phyloP scores from a whole-genome alignment of 345 rosid genomes.

The Triadica sebifera region DNA sequence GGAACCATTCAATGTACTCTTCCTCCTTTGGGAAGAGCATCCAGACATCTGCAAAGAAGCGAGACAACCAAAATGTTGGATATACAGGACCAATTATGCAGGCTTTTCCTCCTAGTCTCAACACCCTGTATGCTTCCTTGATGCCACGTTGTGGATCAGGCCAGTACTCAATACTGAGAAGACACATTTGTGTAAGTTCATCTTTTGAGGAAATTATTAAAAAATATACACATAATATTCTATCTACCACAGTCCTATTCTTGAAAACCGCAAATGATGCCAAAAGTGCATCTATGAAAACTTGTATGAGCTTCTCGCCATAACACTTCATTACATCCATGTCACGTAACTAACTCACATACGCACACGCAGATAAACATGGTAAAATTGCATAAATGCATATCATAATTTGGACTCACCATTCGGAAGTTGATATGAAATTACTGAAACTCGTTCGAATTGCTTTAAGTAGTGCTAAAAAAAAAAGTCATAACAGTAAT shows the following conservation, averaged over 20 bases:
- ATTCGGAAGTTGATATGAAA: not conserved
- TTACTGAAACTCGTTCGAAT: constrained; percentile 6
- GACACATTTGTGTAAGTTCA: constrained; percentile 7
- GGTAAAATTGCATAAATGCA: not conserved
- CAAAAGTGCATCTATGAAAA: not conserved
- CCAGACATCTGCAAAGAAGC: constrained; percentile 97
- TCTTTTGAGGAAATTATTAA: not conserved
- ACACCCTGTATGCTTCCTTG: constrained; percentile 90
- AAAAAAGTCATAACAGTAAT: not conserved
- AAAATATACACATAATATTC: not conserved
- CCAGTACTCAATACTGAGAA: constrained; percentile 95
- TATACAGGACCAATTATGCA: constrained; percentile 93
- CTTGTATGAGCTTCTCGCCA: not conserved
- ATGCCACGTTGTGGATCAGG: constrained; percentile 99
- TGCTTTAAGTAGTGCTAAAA: not conserved
- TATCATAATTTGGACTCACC: not conserved
- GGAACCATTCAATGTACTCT: constrained; percentile 97
- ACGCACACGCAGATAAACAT: not conserved
- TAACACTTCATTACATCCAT: not conserved
- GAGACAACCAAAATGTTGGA: constrained; percentile 95
- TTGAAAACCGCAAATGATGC: not conserved
- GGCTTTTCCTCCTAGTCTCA: constrained; percentile 90
- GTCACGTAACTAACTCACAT: not conserved
- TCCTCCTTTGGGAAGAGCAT: constrained; percentile 99
- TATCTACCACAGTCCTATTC: not conserved